Conservation (phyloP, 192 early-diverging fungal species). For the Podila clonocystis region DNA sequence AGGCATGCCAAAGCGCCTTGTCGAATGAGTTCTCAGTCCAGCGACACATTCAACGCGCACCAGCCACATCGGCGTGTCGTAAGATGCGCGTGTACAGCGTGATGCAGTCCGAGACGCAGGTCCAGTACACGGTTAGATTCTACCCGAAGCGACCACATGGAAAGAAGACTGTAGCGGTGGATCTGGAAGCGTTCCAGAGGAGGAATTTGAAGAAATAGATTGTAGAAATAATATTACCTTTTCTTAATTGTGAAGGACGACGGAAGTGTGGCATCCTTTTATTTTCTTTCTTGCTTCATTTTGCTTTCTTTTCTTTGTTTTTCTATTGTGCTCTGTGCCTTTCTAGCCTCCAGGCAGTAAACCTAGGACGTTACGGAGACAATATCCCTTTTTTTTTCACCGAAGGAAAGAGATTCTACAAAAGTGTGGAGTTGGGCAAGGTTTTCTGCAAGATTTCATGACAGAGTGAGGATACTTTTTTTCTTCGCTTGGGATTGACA, state of each 20-base stretch:
- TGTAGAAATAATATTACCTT: neutral
- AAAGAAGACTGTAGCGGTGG: slow-evolving; percentile 18
- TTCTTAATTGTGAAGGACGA: no score
- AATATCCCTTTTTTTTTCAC: neutral
- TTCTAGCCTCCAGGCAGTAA: no score
- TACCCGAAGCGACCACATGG: slow-evolving; percentile 36
- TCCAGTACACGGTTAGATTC: slow-evolving; percentile 31
- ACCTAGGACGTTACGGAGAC: no score
- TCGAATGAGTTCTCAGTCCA: slow-evolving; percentile 47
- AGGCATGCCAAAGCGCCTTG: slow-evolving; percentile 21
- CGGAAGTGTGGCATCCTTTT: neutral
- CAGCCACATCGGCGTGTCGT: slow-evolving; percentile 4
- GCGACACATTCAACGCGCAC: slow-evolving; percentile 19
- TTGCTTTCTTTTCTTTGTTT: neutral
- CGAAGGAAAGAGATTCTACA: no score
- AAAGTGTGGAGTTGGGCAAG: no score
- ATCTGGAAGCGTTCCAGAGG: slow-evolving; percentile 14
- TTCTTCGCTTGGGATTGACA: neutral
- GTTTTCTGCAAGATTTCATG: neutral
- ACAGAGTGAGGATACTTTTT: neutral
- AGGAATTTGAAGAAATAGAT: neutral
- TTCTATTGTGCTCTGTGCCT: neutral
- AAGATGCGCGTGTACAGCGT: slow-evolving; percentile 40
- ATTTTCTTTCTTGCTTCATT: neutral
- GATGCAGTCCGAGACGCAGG: slow-evolving; percentile 27